phyloP scores from a whole-genome alignment of 495 filamentous ascomycete genomes.

The Podospora conica region DNA sequence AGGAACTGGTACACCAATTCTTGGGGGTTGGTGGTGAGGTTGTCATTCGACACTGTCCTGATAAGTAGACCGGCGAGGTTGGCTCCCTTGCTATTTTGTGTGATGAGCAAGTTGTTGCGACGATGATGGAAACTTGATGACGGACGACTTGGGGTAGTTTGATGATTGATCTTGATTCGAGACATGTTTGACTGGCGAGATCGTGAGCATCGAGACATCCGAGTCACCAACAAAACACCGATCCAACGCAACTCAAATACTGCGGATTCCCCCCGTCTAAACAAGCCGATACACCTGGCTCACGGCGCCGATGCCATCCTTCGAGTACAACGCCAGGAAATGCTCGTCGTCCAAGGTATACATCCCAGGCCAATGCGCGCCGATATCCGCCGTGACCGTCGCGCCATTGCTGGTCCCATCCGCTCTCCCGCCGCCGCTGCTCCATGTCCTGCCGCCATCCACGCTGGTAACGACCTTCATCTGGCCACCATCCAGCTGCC shows the following conservation, averaged over 20 bases:
- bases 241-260: neutral
- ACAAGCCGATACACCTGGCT: slow-evolving; percentile 16
- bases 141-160: neutral
- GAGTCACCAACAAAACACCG: neutral
- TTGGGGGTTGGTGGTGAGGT: neutral
- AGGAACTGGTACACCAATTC: neutral
- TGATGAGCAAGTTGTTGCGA: neutral
- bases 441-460: slow-evolving; percentile 7
- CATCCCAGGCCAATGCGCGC: slow-evolving; percentile 40
- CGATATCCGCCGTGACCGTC: slow-evolving; percentile 31
- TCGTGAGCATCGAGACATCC: neutral
- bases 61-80: neutral
- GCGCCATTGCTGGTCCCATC: slow-evolving; percentile 1
- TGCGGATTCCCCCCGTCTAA: neutral
- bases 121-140: neutral
- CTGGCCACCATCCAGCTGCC: slow-evolving; percentile 18
- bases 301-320: slow-evolving; percentile 29
- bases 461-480: slow-evolving; percentile 13
- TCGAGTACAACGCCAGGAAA: slow-evolving; percentile 37
- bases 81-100: neutral
- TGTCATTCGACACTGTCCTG: neutral
- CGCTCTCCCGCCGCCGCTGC: neutral
- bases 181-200: neutral
- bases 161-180: neutral
- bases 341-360: slow-evolving; percentile 26